A percentile compares a stretch with the other conserved stretches of the same genome.
Evolutionary conservation across 352 stramenopile species (phyloP).

Genomic region (Pythium pyrilobum): DNA sequence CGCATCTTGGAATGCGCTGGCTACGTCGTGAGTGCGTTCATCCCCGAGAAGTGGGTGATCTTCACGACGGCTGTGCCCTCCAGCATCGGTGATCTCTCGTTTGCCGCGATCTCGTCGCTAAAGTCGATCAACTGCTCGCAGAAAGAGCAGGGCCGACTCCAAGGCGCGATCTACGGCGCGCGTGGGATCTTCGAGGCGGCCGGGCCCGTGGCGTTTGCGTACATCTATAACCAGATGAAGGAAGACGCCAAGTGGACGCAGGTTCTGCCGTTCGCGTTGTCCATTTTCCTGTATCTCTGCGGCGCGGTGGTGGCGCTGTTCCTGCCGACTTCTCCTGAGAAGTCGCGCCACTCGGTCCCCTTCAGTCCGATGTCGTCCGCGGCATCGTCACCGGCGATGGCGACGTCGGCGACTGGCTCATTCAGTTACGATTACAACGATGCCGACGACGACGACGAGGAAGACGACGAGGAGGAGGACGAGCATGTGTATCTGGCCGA

Average conservation of each 20-base stretch:
- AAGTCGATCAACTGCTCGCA: constrained; percentile 63
- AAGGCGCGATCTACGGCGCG: constrained; percentile 66
- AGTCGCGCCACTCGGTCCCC: constrained; percentile 36
- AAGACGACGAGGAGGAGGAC: constrained; percentile 18
- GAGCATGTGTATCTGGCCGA: constrained; percentile 37
- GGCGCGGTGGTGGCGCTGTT: constrained; percentile 44
- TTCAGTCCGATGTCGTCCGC: constrained; percentile 41
- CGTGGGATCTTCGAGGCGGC: constrained; percentile 58
- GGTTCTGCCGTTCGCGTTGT: constrained; percentile 54
- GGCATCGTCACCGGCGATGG: constrained; percentile 29
- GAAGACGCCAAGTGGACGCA: constrained; percentile 34
- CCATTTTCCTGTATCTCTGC: constrained; percentile 41
- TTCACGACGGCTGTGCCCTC: constrained; percentile 36
- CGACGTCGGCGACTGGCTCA: constrained; percentile 10
- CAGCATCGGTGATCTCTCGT: constrained; percentile 59
- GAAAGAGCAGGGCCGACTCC: constrained; percentile 67
- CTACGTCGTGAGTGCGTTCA: constrained; percentile 41
- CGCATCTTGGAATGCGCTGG: constrained; percentile 33
- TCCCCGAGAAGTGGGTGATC: constrained; percentile 54
- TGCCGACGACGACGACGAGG: constrained; percentile 7
- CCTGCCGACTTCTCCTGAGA: constrained; percentile 31
- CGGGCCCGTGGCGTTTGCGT: constrained; percentile 48
- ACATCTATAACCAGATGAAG: constrained; percentile 53
- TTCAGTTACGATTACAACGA: constrained; percentile 23
- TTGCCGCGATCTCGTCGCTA: constrained; percentile 60